Base-by-base conservation (phyloP, 129 eudicot genomes). In the Saposhnikovia divaricata region DNA sequence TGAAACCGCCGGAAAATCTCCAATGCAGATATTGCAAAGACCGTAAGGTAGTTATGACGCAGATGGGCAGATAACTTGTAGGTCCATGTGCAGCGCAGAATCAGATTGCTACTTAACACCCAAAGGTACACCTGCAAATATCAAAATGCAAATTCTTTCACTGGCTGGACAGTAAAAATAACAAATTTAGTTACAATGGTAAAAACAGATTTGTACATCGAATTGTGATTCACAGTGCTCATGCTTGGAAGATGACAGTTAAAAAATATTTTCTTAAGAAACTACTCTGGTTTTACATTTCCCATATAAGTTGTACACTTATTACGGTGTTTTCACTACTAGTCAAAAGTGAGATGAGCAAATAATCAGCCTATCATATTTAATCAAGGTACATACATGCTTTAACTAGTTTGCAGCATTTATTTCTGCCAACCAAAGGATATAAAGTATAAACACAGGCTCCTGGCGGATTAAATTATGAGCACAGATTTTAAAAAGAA, bases 41-140 rank as follows among this genome's bases (percentile, higher is more conserved):
- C 91, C 21, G 99, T 92, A 37, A 90, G 85, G 86, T 92, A 87
- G 76, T 95, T 95, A 70, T 95, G 99, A 46, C 97, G 96, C 65
- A 95, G 99, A 95, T 95, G 99, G 55, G 99, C 94, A 6, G 99
- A 95, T 39, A 95, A 82, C 82, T 95, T 95, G 96, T 95, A 95
- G 2, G 99, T 95, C 99, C 99, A 95, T 5, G 97, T 95, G 87
- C 99, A 92, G 19, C 97, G 87, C 80, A 95, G 85, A 21, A 95
- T 86, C 75, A 95, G 87, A 87, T 95, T 95, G 93, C 96, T 95
- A 69, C 96, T 93, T 23, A 95, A 80, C 51, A 92, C 97, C 99
- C 97, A 95, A 39, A 89, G 61, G 68, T 87, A 90, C 39, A 95
- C 96, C 99, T 95, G 89, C 83, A 80, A 27, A 25, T 75, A 75